Conservation (phyloP, 192 early-diverging fungal species). For the Phlyctochytrium bullatum region DNA sequence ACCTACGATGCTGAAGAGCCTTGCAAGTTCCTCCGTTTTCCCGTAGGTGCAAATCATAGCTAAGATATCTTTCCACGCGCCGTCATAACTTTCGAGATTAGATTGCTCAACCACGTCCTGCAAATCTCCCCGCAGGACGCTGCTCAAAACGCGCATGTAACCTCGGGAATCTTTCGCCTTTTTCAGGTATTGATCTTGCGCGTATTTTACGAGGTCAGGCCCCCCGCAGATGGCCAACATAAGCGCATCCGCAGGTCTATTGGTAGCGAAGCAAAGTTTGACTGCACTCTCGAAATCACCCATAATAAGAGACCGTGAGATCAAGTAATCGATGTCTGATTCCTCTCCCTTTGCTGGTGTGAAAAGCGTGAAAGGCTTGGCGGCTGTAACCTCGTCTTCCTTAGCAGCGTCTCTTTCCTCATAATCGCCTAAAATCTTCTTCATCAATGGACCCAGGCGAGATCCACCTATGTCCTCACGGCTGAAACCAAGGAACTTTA, state of each 20-base stretch:
- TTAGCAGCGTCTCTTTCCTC: constrained; percentile 13
- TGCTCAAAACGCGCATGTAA: constrained; percentile 83
- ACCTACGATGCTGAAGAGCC: constrained; percentile 39
- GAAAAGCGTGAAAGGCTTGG: constrained; percentile 44
- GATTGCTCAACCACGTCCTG: constrained; percentile 75
- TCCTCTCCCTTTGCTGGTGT: constrained; percentile 41
- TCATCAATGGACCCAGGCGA: constrained; percentile 52
- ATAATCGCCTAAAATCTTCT: constrained; percentile 35
- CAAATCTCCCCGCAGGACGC: constrained; percentile 77
- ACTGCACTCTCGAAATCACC: constrained; percentile 95
- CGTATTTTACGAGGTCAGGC: constrained; percentile 65
- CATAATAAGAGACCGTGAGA: constrained; percentile 80
- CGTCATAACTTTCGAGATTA: constrained; percentile 55
- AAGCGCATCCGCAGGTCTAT: constrained; percentile 83
- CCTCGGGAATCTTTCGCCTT: constrained; percentile 60
- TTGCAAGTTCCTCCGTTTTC: constrained; percentile 68
- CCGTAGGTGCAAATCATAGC: constrained; percentile 94
- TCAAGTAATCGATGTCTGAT: constrained; percentile 72
- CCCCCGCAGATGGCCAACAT: constrained; percentile 88
- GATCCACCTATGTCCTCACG: constrained; percentile 44
- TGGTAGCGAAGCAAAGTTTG: constrained; percentile 74
- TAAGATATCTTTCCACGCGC: constrained; percentile 87
- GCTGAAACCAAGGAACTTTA: constrained; percentile 89
- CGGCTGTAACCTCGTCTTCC: constrained; percentile 5
- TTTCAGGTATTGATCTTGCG: constrained; percentile 85